These are phyloP conservation scores for Oryza meyeriana DNA, from an alignment of 176 grass and related monocot species.

Conservation along the genomic window DNA sequence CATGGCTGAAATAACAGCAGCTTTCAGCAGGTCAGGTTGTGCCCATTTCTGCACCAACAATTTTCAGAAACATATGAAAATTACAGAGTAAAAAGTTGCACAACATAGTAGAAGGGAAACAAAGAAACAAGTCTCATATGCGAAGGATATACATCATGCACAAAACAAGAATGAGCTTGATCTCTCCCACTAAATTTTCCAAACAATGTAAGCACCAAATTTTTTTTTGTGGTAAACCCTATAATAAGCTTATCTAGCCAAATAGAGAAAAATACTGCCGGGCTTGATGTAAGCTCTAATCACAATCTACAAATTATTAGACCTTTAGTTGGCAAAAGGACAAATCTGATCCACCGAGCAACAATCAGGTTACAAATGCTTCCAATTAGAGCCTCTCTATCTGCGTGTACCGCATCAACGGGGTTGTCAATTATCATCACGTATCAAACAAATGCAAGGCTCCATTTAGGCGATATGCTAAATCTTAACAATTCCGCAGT, in stretches of 20 bases:
- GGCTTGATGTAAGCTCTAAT: neutral
- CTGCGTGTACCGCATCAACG: neutral
- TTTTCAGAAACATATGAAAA: constrained; percentile 10
- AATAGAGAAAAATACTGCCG: neutral
- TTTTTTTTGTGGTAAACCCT: neutral
- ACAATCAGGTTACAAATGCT: neutral
- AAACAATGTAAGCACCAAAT: neutral
- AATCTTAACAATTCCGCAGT: neutral
- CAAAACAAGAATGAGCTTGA: constrained; percentile 10
- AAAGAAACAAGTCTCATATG: neutral
- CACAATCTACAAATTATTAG: neutral
- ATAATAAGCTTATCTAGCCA: neutral
- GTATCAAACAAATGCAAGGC: neutral
- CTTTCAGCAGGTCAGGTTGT: constrained; percentile 20
- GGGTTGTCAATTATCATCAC: neutral
- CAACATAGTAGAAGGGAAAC: neutral
- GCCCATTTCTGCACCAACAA: constrained; percentile 38
- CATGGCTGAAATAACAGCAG: constrained; percentile 38
- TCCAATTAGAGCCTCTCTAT: neutral
- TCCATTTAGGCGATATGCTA: neutral
- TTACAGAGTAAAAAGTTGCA: neutral
- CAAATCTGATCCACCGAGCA: neutral
- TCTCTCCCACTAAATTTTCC: neutral
- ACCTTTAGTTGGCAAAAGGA: neutral
- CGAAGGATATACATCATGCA: neutral